Conservation (phyloP, 2,329 filamentous ascomycete genomes). For the Sporothrix humicola region DNA sequence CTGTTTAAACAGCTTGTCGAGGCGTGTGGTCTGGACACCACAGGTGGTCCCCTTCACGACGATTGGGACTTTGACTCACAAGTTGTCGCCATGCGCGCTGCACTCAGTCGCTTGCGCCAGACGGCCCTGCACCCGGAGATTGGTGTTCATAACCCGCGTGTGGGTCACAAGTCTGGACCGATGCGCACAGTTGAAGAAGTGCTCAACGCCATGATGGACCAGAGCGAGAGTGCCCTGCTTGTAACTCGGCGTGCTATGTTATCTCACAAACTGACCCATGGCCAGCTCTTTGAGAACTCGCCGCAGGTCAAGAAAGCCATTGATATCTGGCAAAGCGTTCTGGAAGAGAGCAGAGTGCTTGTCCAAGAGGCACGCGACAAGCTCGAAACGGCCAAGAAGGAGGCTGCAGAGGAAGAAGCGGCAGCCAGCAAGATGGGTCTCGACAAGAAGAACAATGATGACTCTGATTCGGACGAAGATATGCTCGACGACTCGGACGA, state of each 20-base stretch:
- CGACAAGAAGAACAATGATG: conserved; percentile 39
- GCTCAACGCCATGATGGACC: conserved; percentile 87
- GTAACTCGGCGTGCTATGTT: conserved; percentile 72
- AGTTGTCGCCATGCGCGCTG: conserved; percentile 74
- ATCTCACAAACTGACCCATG: conserved; percentile 67
- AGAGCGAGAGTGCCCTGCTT: conserved; percentile 71
- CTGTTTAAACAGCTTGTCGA: conserved; percentile 77
- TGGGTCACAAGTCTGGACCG: conserved; percentile 68
- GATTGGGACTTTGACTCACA: conserved; percentile 69
- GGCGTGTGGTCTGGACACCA: conserved; percentile 66
- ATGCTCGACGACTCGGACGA: conserved; percentile 44
- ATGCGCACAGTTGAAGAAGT: conserved; percentile 86
- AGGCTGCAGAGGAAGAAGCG: conserved; percentile 36
- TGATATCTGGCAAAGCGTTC: conserved; percentile 68
- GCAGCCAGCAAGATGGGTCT: not conserved
- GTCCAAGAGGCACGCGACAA: conserved; percentile 70
- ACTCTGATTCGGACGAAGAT: conserved; percentile 41
- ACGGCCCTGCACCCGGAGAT: conserved; percentile 76
- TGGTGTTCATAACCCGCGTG: conserved; percentile 67
- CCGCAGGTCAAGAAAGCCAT: conserved; percentile 71
- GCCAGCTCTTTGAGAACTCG: conserved; percentile 80
- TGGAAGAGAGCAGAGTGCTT: conserved; percentile 55
- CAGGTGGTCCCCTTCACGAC: conserved; percentile 65
- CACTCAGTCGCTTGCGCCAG: conserved; percentile 64
- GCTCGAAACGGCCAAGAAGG: conserved; percentile 57